phyloP scores from a whole-genome alignment of 2,329 filamentous ascomycete genomes.

The Grosmannia penicillata region DNA sequence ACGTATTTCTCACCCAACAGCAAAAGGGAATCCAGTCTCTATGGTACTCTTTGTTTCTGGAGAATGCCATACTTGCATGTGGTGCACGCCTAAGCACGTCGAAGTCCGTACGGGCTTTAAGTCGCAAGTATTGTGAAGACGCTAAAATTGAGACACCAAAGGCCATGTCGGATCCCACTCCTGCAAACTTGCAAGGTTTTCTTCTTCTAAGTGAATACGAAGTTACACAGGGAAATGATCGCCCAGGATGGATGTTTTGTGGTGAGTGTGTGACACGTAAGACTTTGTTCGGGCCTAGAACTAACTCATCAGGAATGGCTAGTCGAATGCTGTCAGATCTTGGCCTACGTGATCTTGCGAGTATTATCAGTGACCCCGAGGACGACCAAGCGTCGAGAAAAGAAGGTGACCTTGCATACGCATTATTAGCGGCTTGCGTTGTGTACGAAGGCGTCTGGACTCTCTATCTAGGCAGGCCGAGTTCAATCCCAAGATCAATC shows the following conservation, averaged over 20 bases:
- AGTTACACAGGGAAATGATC: slow-evolving; percentile 5
- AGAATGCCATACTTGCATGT: slow-evolving; percentile 5
- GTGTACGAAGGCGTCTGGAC: slow-evolving; percentile 6
- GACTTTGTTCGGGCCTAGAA: not conserved
- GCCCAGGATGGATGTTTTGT: slow-evolving; percentile 4
- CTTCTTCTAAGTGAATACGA: slow-evolving; percentile 5
- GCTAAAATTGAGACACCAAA: slow-evolving; percentile 1
- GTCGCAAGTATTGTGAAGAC: slow-evolving; percentile 2
- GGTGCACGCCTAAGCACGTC: slow-evolving; percentile 4
- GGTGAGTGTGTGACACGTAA: not conserved
- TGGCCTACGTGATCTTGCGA: slow-evolving; percentile 4
- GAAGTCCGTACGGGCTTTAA: slow-evolving; percentile 1
- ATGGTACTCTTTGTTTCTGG: slow-evolving; percentile 4
- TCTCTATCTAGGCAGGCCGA: slow-evolving; percentile 4
- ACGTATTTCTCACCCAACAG: slow-evolving; percentile 1
- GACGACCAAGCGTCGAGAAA: not conserved
- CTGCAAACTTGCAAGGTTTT: slow-evolving; percentile 4
- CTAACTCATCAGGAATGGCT: slow-evolving; percentile 1
- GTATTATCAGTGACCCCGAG: not conserved
- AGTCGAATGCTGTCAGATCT: slow-evolving; percentile 5
- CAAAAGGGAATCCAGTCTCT: not conserved
- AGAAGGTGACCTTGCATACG: slow-evolving; percentile 2
- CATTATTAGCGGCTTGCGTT: slow-evolving; percentile 2
- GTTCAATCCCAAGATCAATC: slow-evolving; percentile 2
- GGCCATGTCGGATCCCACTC: slow-evolving; percentile 4